phyloP scores from a whole-genome alignment of 1,139 yeast species.

The Candida sp. region DNA sequence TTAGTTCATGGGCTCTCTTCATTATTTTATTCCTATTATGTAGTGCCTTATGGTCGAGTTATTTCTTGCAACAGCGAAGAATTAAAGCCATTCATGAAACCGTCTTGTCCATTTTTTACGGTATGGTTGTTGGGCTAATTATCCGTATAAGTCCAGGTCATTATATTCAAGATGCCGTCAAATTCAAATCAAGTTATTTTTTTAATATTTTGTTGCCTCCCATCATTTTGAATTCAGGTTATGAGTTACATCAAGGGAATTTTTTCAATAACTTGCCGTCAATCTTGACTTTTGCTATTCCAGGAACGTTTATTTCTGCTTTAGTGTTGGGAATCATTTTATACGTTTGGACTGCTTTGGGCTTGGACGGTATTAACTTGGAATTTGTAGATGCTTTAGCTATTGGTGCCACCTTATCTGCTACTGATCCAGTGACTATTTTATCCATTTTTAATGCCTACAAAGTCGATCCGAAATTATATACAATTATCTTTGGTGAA shows the following conservation, averaged over 20 bases:
- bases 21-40: slow-evolving; percentile 78
- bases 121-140: slow-evolving; percentile 92
- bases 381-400: slow-evolving; percentile 96
- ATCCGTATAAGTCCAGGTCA: slow-evolving; percentile 94
- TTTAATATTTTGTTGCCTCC: slow-evolving; percentile 95
- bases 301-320: slow-evolving; percentile 93
- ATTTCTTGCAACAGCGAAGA: slow-evolving; percentile 85
- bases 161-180: slow-evolving; percentile 94
- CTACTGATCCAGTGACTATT: slow-evolving; percentile 98
- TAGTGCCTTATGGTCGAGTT: slow-evolving; percentile 92
- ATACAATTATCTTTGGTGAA: slow-evolving; percentile 97
- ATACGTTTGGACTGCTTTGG: slow-evolving; percentile 88
- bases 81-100: slow-evolving; percentile 97
- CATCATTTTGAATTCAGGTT: slow-evolving; percentile 92
- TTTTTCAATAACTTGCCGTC: slow-evolving; percentile 92
- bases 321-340: slow-evolving; percentile 82
- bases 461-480: slow-evolving; percentile 95
- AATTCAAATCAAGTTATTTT: slow-evolving; percentile 91
- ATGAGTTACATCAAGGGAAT: slow-evolving; percentile 92
- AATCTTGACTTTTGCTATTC: slow-evolving; percentile 91
- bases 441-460: slow-evolving; percentile 95
- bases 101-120: slow-evolving; percentile 91
- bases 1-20: slow-evolving; percentile 95
- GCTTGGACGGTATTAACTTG: slow-evolving; percentile 81
- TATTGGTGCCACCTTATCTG: slow-evolving; percentile 96